phyloP scores from a whole-genome alignment of 2,329 filamentous ascomycete genomes.

The Malbranchea zuffiana region DNA sequence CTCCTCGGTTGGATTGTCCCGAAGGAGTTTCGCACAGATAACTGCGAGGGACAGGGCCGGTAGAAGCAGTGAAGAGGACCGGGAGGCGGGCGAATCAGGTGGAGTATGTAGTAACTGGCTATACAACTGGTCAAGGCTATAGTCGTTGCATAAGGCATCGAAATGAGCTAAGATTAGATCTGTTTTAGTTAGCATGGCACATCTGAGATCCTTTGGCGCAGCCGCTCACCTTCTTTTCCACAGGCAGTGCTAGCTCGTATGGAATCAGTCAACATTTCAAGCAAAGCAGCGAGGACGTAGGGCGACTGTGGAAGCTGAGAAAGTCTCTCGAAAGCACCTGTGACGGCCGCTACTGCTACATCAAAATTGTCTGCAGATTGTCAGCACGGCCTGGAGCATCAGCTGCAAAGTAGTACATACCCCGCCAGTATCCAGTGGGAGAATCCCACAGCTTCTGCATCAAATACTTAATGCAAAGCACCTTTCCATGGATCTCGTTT shows the following conservation, averaged over 20 bases:
- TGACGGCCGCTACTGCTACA: conserved; percentile 19
- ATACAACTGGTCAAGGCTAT: neutral
- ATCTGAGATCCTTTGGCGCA: neutral
- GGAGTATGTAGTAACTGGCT: neutral
- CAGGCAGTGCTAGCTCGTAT: conserved; percentile 26
- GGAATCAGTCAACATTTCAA: conserved; percentile 30
- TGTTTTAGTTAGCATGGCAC: neutral
- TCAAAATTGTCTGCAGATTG: conserved; percentile 22
- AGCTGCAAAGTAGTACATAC: conserved; percentile 9
- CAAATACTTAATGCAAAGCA: conserved; percentile 31
- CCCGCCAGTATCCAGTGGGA: conserved; percentile 25
- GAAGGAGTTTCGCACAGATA: conserved; percentile 3
- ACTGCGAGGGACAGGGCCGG: conserved; percentile 4
- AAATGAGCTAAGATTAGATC: conserved; percentile 5
- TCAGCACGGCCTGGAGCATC: neutral
- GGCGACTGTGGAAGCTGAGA: conserved; percentile 26
- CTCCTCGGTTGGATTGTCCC: neutral
- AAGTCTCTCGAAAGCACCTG: conserved; percentile 18
- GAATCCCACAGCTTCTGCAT: conserved; percentile 27
- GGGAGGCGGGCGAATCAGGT: neutral
- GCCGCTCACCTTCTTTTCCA: conserved; percentile 21
- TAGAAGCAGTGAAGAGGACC: conserved; percentile 10
- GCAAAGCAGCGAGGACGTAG: conserved; percentile 25
- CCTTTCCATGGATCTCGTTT: conserved; percentile 33
- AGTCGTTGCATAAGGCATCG: neutral